Base-by-base conservation (phyloP, 208 protist genomes). In the Crithidia acanthocephali region DNA sequence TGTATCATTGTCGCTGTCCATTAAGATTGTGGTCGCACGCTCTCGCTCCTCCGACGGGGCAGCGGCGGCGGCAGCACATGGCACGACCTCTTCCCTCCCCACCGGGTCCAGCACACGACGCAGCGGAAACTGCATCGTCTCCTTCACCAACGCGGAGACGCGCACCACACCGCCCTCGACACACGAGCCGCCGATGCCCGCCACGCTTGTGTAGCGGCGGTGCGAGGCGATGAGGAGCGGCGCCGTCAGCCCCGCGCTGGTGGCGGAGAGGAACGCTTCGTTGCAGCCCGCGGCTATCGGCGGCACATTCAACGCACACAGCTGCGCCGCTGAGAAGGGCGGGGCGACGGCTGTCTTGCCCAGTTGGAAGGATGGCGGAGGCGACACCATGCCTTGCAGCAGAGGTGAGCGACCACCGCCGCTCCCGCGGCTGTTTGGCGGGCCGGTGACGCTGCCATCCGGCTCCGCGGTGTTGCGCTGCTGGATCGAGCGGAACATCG, bases 151-250 rank as follows among this genome's bases (percentile, higher is more conserved):
- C 13, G 84, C 76, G 6, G 84, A 73, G 40, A 92, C 79, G 7
- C 84, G 79, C 48, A 87, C 72, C 11, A 80, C 65, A 16, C 87
- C 81, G 55, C 76, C 84, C 65, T 84, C 76, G n/a, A 87, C 74
- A 64, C 80, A 89, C 16, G 84, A 79, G 56, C 74, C 76, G 30
- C 87, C 87, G 37, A 92, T 85, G 42, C 87, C 84, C 16, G 64
- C 75, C 22, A 89, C 16, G 58, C 76, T 92, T 42, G 72, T 80
- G 69, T 87, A 89, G 44, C 64, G 76, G 25, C 84, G 81, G 60
- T 89, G 81, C 6, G 84, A 83, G 15, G 81, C 67, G 30, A 87
- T 62, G 40, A 92, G 47, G 30, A 92, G 71, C 37, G 87, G 87
- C 28, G 83, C 70, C 4, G 76, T 85, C 52, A 81, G 76, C 0